These are phyloP conservation scores for Wakefieldia striispora DNA, from an alignment of 768 basidiomycete genomes.

Conservation along the genomic window DNA sequence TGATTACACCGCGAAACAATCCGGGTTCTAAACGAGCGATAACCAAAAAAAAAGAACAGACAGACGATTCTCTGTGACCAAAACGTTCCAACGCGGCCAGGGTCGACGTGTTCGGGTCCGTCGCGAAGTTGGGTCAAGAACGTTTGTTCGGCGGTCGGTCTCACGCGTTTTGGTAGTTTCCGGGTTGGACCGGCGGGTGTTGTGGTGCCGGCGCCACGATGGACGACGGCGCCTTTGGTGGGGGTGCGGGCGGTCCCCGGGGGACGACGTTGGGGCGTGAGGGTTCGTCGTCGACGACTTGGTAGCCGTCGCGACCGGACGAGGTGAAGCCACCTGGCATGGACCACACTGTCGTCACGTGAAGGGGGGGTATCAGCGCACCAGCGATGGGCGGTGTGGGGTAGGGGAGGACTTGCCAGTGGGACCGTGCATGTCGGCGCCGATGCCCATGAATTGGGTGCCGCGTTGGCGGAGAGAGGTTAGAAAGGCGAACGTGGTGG, in stretches of 20 bases:
- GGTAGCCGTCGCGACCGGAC: constrained; percentile 52
- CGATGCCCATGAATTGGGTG: constrained; percentile 49
- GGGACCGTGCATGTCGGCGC: constrained; percentile 51
- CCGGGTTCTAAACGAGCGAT: too few relatives aligned
- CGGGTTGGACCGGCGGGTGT: constrained; percentile 16
- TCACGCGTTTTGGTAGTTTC: constrained; percentile 28
- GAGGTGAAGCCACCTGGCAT: constrained; percentile 76
- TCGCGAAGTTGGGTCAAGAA: too few relatives aligned
- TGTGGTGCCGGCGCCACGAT: constrained; percentile 11
- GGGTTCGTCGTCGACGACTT: constrained; percentile 52
- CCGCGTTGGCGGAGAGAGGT: constrained; percentile 58
- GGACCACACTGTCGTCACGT: constrained; percentile 55
- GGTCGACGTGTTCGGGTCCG: too few relatives aligned
- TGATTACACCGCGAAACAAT: too few relatives aligned
- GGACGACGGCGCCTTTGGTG: constrained; percentile 8
- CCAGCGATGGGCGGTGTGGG: background rate
- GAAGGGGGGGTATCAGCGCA: too few relatives aligned
- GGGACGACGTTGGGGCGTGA: constrained; percentile 11
- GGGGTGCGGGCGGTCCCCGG: constrained; percentile 13
- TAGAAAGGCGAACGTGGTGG: constrained; percentile 53
- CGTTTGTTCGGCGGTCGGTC: too few relatives aligned
- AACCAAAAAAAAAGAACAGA: too few relatives aligned
- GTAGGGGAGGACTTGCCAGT: constrained; percentile 43
- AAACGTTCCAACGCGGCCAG: too few relatives aligned
- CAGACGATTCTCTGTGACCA: too few relatives aligned